phyloP scores from a whole-genome alignment of 306 rosid genomes.

The Medicago ruthenica region DNA sequence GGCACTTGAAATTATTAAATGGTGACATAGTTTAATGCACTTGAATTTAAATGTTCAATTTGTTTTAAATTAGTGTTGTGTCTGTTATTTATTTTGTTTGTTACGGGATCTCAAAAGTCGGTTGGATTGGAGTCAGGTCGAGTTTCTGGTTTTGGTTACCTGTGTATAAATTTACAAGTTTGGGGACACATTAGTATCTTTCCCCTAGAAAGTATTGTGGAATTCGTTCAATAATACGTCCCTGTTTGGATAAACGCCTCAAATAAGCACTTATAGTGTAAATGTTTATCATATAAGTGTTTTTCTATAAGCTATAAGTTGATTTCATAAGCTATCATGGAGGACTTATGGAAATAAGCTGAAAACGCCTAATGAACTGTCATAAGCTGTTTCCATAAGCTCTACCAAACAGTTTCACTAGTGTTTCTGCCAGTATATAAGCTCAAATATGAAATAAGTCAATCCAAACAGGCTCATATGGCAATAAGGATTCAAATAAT shows the following conservation, averaged over 20 bases:
- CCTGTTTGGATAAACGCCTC: background rate
- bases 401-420: background rate
- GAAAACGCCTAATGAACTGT: background rate
- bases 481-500: background rate
- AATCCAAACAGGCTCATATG: background rate
- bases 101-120: slow-evolving; percentile 19
- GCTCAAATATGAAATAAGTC: no score
- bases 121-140: slow-evolving; percentile 33
- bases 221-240: background rate
- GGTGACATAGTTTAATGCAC: slow-evolving; percentile 36
- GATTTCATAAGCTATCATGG: background rate
- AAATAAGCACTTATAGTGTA: background rate
- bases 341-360: background rate
- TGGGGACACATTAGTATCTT: background rate
- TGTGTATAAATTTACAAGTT: slow-evolving; percentile 40
- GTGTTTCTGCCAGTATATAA: no score
- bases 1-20: slow-evolving; percentile 34
- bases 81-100: slow-evolving; percentile 8
- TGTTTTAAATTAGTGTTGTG: background rate
- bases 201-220: background rate
- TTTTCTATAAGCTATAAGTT: background rate
- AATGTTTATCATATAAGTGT: background rate
- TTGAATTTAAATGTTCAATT: slow-evolving; percentile 16
- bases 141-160: slow-evolving; percentile 32
- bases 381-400: background rate